Conservation (phyloP, 208 protist species). For the Leishmania major region DNA sequence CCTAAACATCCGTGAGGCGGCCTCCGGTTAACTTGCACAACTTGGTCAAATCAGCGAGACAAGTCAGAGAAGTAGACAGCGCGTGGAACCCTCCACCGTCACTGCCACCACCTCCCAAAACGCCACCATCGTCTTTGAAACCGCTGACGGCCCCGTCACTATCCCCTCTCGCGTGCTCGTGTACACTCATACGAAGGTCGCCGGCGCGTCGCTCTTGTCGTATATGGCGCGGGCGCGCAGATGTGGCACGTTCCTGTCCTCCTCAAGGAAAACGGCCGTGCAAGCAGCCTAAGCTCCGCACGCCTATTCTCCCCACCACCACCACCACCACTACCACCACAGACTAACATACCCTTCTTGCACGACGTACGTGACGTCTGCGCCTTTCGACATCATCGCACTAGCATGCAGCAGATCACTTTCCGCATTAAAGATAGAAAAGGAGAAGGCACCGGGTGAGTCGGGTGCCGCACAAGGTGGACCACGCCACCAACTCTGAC, state of each 20-base stretch:
- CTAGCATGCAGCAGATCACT: neutral
- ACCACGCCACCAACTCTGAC: neutral
- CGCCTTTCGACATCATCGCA: neutral
- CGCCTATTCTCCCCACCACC: neutral
- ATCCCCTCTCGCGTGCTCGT: too few relatives aligned
- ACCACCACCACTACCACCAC: neutral
- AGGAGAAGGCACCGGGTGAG: neutral
- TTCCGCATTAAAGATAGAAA: neutral
- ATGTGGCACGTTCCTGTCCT: neutral
- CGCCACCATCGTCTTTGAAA: neutral
- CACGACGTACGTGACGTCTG: neutral
- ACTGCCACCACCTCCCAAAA: neutral
- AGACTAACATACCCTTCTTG: neutral
- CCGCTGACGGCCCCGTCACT: neutral
- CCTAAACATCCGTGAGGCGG: neutral
- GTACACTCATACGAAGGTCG: neutral
- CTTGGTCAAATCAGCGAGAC: neutral
- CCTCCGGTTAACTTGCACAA: neutral
- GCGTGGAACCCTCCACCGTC: neutral
- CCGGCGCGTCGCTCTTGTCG: neutral
- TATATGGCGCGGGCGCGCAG: neutral
- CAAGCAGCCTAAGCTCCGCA: neutral
- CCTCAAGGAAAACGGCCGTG: neutral
- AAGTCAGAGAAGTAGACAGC: neutral
- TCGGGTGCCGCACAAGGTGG: neutral